Base-by-base conservation (phyloP, 805 yeast genomes). In the Yarrowia sp. region DNA sequence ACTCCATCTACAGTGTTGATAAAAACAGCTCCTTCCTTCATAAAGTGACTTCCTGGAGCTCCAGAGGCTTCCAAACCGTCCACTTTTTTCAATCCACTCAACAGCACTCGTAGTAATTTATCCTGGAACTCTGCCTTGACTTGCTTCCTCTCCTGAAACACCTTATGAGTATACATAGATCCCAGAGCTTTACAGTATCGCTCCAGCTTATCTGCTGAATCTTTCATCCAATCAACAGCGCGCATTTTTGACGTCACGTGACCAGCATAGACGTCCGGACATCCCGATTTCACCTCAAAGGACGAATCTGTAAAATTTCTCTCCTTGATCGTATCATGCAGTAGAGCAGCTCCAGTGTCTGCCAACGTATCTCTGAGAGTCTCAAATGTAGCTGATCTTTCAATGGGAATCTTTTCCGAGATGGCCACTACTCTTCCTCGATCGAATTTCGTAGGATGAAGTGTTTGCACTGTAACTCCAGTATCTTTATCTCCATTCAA, bases 371-470 rank as follows among this genome's bases (percentile, higher is more conserved):
- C 76, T 50, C 81, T 78, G 18, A 92, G 74, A 0, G 82, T 67
- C 0, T 53, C 65, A 2, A 80, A 75, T 10, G 84, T 83, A 36
- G 86, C 89, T 9, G 73, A 68, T 3, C 72, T 72, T 0, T 61
- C 64, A 1, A 90, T 78, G 0, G 72, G 69, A 0, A 84, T 69
- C 31, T 78, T 78, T 1, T 71, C 71, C 0, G 89, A 80, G 68
- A 88, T 96, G 15, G 79, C 74, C 1, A 95, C 73, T 0, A 93
- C 82, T 1, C 80, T 78, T 1, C 99, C 99, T 38, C 78, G 79
- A 70, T 95, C 99, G 71, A 95, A 95, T 72, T 85, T 82, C 0
- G 88, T 81, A 0, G 98, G 97, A 72, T 95, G 97, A 28, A 95
- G 75, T 0, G 97, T 90, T 74, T 95, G 99, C 0, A 95, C 83